Conservation (phyloP, 106 monocot genomes). For the Amphibolis antarctica region DNA sequence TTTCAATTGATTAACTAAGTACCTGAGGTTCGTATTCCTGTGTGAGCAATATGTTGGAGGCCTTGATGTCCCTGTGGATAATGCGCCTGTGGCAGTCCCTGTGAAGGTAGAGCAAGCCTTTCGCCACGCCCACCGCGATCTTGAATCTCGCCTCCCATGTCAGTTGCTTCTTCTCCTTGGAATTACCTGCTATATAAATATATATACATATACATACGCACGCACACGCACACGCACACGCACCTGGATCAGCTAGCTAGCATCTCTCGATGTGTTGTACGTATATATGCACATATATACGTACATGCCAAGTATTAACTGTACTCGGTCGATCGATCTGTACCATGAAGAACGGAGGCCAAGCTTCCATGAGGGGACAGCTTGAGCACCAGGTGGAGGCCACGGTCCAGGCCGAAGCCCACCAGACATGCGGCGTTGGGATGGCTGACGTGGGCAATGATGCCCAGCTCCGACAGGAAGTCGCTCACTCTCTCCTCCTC, state of each 20-base stretch:
- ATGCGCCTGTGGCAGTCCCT: slow-evolving; percentile 80
- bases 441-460: slow-evolving; percentile 90
- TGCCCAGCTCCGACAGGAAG: slow-evolving; percentile 89
- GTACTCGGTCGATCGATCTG: too few species aligned
- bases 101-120: slow-evolving; percentile 88
- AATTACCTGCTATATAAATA: not conserved
- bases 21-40: slow-evolving; percentile 90
- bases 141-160: slow-evolving; percentile 72
- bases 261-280: too few species aligned
- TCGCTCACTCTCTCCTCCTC: slow-evolving; percentile 60
- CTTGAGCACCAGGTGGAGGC: slow-evolving; percentile 71
- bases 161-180: slow-evolving; percentile 9
- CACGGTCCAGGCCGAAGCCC: slow-evolving; percentile 81
- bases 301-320: too few species aligned
- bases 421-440: slow-evolving; percentile 83
- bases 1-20: too few species aligned
- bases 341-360: slow-evolving; percentile 89
- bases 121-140: slow-evolving; percentile 74
- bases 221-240: not conserved
- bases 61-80: slow-evolving; percentile 97
- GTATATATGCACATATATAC: too few species aligned
- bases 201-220: not conserved
- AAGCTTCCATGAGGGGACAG: slow-evolving; percentile 95
- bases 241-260: not conserved
- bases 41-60: slow-evolving; percentile 85